These are phyloP conservation scores for Trichocomaceae sp. DNA, from an alignment of 2,329 filamentous ascomycete genomes.

Conservation along the genomic window DNA sequence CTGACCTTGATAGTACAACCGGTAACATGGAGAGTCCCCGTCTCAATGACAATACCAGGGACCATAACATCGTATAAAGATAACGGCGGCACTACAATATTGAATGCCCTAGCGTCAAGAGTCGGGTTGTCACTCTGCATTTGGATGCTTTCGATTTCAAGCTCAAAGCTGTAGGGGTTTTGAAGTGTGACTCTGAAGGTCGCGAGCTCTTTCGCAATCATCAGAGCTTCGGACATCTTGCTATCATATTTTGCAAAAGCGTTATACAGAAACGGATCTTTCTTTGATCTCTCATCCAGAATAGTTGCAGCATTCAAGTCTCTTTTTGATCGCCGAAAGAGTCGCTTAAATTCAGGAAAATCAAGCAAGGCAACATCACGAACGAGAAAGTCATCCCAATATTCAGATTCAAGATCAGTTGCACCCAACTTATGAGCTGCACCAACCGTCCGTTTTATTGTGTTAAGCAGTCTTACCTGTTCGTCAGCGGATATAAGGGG, in stretches of 20 bases:
- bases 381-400: conserved; percentile 95
- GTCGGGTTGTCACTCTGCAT: conserved; percentile 67
- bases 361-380: conserved; percentile 67
- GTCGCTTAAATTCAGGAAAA: conserved; percentile 52
- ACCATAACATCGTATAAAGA: conserved; percentile 73
- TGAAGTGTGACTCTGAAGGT: conserved; percentile 79
- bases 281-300: conserved; percentile 34
- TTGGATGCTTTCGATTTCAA: conserved; percentile 76
- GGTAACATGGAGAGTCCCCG: conserved; percentile 65
- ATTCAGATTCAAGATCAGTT: conserved; percentile 66
- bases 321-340: conserved; percentile 56
- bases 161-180: conserved; percentile 88
- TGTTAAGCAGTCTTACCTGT: conserved; percentile 74
- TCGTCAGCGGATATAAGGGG: conserved; percentile 72
- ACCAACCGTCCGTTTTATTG: conserved; percentile 74
- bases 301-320: conserved; percentile 44
- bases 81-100: conserved; percentile 69
- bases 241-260: conserved; percentile 69
- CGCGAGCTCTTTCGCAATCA: conserved; percentile 72
- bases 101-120: conserved; percentile 61
- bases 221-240: conserved; percentile 54
- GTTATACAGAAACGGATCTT: conserved; percentile 90
- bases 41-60: conserved; percentile 57
- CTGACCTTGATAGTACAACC: conserved; percentile 74
- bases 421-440: conserved; percentile 71